Percentiles rank a stretch among this genome's conserved stretches.
phyloP scores from a whole-genome alignment of 768 basidiomycete species.

The Mycena pura region DNA sequence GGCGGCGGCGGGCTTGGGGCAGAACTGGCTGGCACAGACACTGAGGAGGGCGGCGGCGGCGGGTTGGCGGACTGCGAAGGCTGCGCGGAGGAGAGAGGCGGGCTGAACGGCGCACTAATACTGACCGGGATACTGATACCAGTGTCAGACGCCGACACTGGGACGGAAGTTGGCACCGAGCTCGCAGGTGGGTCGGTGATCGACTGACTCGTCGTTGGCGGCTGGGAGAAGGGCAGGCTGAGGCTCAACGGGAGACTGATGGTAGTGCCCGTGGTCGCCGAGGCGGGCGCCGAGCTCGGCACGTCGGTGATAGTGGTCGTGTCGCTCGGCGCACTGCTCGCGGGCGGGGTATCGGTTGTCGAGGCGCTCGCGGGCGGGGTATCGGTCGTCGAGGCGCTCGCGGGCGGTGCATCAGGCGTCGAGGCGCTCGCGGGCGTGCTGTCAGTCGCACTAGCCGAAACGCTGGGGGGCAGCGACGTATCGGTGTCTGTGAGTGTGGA shows the following conservation, averaged over 20 bases:
- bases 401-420: too few species aligned
- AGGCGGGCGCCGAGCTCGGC: not conserved
- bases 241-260: too few species aligned
- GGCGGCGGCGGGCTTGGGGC: too few species aligned
- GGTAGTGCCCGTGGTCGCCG: too few species aligned
- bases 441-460: not conserved
- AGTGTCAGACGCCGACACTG: not conserved
- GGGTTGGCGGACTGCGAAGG: not conserved
- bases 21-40: too few species aligned
- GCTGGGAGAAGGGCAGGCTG: not conserved
- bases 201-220: not conserved
- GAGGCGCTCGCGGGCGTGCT: not conserved
- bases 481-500: not conserved
- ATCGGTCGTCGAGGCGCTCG: not conserved
- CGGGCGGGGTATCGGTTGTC: not conserved
- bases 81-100: not conserved
- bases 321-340: not conserved
- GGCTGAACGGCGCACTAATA: not conserved
- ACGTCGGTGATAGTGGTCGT: conserved; percentile 6
- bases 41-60: too few species aligned
- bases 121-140: not conserved
- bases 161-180: not conserved
- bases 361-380: not conserved
- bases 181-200: conserved; percentile 9
- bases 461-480: not conserved